A percentile compares a stretch with the other conserved stretches of the same genome.
phyloP scores from a whole-genome alignment of 768 basidiomycete species.

The Russula abietina region DNA sequence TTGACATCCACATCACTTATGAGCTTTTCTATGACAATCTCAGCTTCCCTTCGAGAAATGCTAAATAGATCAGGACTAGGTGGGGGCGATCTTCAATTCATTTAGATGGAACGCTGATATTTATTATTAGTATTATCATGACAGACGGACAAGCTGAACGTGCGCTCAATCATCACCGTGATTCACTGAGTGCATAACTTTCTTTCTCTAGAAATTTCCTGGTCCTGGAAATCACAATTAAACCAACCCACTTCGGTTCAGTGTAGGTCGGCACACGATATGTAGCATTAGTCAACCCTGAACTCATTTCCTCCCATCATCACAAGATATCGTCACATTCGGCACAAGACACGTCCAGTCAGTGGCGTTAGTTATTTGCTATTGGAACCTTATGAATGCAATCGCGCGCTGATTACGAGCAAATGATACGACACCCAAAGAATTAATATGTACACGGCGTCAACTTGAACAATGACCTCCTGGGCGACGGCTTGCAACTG shows the following conservation, averaged over 20 bases:
- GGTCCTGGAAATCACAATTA: constrained; percentile 89
- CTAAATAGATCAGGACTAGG: too few relatives aligned
- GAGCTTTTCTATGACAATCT: too few relatives aligned
- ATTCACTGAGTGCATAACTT: constrained; percentile 6
- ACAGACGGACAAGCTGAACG: constrained; percentile 89
- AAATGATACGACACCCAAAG: constrained; percentile 80
- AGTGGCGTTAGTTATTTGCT: too few relatives aligned
- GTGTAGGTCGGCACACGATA: constrained; percentile 53
- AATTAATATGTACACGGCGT: too few relatives aligned
- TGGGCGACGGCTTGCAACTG: constrained; percentile 63
- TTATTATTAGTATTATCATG: too few relatives aligned
- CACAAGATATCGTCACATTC: constrained; percentile 81
- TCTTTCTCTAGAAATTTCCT: constrained; percentile 82
- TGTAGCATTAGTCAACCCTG: neutral
- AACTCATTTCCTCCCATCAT: constrained; percentile 8
- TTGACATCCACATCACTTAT: too few relatives aligned
- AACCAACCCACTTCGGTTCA: constrained; percentile 91
- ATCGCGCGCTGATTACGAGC: constrained; percentile 71
- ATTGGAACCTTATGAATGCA: constrained; percentile 12
- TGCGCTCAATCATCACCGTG: constrained; percentile 34
- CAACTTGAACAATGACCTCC: constrained; percentile 78
- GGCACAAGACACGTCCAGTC: constrained; percentile 95
- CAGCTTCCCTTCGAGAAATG: too few relatives aligned
- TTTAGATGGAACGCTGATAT: too few relatives aligned
- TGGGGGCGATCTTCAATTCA: too few relatives aligned